phyloP scores from a whole-genome alignment of 2,329 filamentous ascomycete species.

The Leptographium wingfieldii region DNA sequence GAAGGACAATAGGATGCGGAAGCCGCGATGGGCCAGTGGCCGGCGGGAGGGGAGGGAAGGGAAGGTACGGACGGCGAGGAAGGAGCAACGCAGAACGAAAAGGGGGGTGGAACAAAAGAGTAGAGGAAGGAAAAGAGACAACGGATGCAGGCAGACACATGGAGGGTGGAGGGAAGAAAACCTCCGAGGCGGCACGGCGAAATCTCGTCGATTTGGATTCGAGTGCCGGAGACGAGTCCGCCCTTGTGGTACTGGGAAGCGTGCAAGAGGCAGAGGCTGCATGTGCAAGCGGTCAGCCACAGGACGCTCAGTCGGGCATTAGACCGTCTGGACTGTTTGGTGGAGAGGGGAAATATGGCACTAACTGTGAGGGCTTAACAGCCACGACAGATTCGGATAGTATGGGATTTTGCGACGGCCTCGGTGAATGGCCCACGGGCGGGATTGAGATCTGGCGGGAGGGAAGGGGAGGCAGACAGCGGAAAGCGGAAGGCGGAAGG shows the following conservation, averaged over 20 bases:
- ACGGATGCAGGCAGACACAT: neutral
- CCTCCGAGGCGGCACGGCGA: neutral
- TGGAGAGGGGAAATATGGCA: neutral
- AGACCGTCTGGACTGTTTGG: neutral
- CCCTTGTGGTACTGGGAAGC: neutral
- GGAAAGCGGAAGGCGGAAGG: neutral
- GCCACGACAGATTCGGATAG: neutral
- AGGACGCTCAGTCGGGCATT: neutral
- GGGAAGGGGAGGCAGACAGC: neutral
- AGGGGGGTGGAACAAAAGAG: neutral
- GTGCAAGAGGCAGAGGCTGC: neutral
- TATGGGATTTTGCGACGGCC: neutral
- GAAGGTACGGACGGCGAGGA: neutral
- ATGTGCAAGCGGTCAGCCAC: conserved; percentile 1
- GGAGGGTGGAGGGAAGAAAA: neutral
- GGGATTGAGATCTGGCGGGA: neutral
- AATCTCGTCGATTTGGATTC: no score
- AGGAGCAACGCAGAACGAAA: neutral
- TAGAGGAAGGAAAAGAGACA: neutral
- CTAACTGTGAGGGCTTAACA: neutral
- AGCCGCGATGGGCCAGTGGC: neutral
- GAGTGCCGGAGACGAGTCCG: neutral
- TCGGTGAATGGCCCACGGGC: neutral
- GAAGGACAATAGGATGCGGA: neutral
- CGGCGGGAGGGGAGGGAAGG: neutral